Evolutionary conservation across 495 filamentous ascomycete genomes (phyloP), one percentile per base, ranked within the genome.

Genomic region (Thermochaetoides thermophila): DNA sequence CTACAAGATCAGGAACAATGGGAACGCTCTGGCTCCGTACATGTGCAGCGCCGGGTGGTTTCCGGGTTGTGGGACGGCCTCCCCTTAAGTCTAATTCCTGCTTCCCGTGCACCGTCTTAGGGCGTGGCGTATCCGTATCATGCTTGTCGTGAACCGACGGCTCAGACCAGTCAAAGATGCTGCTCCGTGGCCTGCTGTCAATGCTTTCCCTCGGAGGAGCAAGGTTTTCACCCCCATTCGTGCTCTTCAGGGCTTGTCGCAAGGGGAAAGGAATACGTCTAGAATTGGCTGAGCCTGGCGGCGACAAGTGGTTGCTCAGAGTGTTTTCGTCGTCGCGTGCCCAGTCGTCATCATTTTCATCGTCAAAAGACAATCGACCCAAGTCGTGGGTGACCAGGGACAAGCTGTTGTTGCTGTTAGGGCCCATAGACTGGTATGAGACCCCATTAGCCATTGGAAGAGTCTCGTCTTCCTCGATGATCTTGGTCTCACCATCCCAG

Each of bases 11-110:
- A 24, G 74, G 73, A 3, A 81, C 74, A 11, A 89, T 71, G 0
- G 89, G 89, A n/a, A 97, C 85, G 53, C 89, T 97, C 48, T 94
- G 85, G 48, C 89, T 95, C 29, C 89, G 76, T 28, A 92, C 64
- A 51, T 96, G 89, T 15, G 83, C 60, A 1, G 76, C 71, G 40
- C 66, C 81, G 20, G 84, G 78, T 11, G 72, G 74, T 42, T 84
- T 80, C 27, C 87, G 79, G 41, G 71, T 81, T 17, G 71, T 59
- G 17, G 75, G 58, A 32, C 83, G 76, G 42, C 82, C 84, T 29
- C 78, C 82, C 51, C 83, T 67, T 31, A 64, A 49, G 40, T 83
- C 72, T 31, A 66, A 62, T 46, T 75, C 69, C 52, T 93, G 84
- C 56, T 91, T 95, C 2, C 81, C 84, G 59, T 95, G 86, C 25